Conservation (phyloP, 1,139 yeast genomes). For the Candida labiduridarum region DNA sequence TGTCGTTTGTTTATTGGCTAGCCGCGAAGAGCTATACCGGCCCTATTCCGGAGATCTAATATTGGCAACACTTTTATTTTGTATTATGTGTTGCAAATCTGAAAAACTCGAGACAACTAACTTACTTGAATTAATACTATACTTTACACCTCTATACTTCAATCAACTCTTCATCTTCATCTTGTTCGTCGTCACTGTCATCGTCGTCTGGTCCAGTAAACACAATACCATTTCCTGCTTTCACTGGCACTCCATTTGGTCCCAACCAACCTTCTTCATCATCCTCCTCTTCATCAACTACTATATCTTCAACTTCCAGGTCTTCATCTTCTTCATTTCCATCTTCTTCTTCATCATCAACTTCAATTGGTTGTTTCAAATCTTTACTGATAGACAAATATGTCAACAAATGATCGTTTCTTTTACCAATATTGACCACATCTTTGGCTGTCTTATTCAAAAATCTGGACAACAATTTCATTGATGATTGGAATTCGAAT, state of each 20-base stretch:
- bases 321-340: constrained; percentile 19
- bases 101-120: background rate
- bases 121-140: background rate
- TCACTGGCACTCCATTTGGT: constrained; percentile 13
- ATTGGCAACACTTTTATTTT: background rate
- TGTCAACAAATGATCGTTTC: constrained; percentile 55
- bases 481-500: constrained; percentile 63
- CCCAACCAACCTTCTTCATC: constrained; percentile 24
- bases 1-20: too few relatives aligned
- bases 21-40: too few relatives aligned
- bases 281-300: constrained; percentile 16
- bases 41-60: too few relatives aligned
- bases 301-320: constrained; percentile 22
- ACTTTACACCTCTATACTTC: constrained; percentile 10
- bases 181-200: constrained; percentile 15
- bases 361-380: constrained; percentile 19
- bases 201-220: constrained; percentile 15
- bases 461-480: constrained; percentile 76
- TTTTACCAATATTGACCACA: constrained; percentile 55
- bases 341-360: constrained; percentile 20
- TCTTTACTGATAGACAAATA: constrained; percentile 35
- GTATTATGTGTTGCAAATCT: background rate
- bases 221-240: constrained; percentile 17
- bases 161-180: constrained; percentile 15
- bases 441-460: constrained; percentile 77